Percentiles rank a stretch among this genome's conserved stretches.
Evolutionary conservation across 495 filamentous ascomycete genomes (phyloP).

Genomic region (Aspergillus cavernicola): DNA sequence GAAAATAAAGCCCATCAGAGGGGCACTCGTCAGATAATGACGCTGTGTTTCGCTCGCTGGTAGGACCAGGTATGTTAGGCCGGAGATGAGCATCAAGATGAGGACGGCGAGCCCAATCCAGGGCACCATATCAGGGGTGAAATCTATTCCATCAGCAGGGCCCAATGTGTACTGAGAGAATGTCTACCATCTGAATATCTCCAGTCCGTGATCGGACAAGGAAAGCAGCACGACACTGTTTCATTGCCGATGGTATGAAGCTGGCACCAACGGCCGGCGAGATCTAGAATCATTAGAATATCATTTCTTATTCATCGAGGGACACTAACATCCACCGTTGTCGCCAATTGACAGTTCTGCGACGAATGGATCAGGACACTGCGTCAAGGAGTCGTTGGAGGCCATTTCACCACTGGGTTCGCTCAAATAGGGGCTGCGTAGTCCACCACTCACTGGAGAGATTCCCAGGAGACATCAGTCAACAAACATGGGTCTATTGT

Average conservation of each 20-base stretch:
- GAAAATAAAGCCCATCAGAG: constrained; percentile 25
- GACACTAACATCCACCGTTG: constrained; percentile 3
- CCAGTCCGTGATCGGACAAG: constrained; percentile 13
- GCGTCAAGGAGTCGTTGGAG: not conserved
- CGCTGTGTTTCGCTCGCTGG: constrained; percentile 72
- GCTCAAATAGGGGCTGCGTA: not conserved
- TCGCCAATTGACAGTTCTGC: constrained; percentile 1
- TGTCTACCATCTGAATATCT: not conserved
- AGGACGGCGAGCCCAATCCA: constrained; percentile 67
- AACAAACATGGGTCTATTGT: not conserved
- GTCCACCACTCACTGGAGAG: not conserved
- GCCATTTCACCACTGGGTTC: not conserved
- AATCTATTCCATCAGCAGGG: not conserved
- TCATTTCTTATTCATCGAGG: not conserved
- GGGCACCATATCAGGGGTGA: constrained; percentile 52
- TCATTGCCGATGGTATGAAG: not conserved
- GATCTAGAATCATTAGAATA: too few species aligned
- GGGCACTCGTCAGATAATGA: constrained; percentile 65
- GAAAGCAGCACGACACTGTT: constrained; percentile 12
- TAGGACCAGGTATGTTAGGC: constrained; percentile 67
- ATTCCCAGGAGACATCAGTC: not conserved
- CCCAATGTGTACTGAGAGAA: too few species aligned
- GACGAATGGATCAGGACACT: constrained; percentile 2
- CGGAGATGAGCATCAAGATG: constrained; percentile 60
- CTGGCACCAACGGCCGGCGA: constrained; percentile 4